phyloP scores from a whole-genome alignment of 371 early-diverging fungal genomes.

The Mucor sp. region DNA sequence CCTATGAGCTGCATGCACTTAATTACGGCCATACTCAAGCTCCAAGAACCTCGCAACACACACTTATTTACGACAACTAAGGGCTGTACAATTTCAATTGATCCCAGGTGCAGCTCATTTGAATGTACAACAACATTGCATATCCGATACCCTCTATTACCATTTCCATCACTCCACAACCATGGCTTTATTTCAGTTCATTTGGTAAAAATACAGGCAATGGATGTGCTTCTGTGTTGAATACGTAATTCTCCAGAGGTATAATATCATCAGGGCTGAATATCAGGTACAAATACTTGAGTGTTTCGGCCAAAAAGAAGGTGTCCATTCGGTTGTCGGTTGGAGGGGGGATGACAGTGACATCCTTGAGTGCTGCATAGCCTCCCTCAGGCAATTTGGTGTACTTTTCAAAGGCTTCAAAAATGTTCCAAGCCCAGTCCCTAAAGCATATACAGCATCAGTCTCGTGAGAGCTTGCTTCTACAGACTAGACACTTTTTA shows the following conservation, averaged over 20 bases:
- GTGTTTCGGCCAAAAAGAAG: slow-evolving; percentile 86
- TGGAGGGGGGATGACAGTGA: slow-evolving; percentile 56
- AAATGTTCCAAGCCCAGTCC: slow-evolving; percentile 91
- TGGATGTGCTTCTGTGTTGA: slow-evolving; percentile 93
- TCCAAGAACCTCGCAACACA: too few relatives aligned
- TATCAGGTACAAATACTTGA: slow-evolving; percentile 93
- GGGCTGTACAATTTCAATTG: too few relatives aligned
- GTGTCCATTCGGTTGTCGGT: slow-evolving; percentile 79
- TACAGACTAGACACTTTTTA: too few relatives aligned
- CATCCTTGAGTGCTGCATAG: slow-evolving; percentile 78
- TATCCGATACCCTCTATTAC: too few relatives aligned
- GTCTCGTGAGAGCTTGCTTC: too few relatives aligned
- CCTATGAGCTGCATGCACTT: too few relatives aligned
- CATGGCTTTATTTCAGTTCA: neutral
- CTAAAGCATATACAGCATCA: too few relatives aligned
- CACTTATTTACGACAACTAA: too few relatives aligned
- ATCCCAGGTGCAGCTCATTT: too few relatives aligned
- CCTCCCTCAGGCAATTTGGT: slow-evolving; percentile 72
- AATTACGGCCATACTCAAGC: too few relatives aligned
- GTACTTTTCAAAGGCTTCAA: slow-evolving; percentile 81
- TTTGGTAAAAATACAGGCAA: slow-evolving; percentile 62
- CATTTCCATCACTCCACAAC: too few relatives aligned
- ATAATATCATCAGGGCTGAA: slow-evolving; percentile 72
- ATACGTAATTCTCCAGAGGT: slow-evolving; percentile 80
- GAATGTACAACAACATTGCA: too few relatives aligned